Evolutionary conservation across 2,329 filamentous ascomycete genomes (phyloP).

Genomic region (Zarea fungicola): DNA sequence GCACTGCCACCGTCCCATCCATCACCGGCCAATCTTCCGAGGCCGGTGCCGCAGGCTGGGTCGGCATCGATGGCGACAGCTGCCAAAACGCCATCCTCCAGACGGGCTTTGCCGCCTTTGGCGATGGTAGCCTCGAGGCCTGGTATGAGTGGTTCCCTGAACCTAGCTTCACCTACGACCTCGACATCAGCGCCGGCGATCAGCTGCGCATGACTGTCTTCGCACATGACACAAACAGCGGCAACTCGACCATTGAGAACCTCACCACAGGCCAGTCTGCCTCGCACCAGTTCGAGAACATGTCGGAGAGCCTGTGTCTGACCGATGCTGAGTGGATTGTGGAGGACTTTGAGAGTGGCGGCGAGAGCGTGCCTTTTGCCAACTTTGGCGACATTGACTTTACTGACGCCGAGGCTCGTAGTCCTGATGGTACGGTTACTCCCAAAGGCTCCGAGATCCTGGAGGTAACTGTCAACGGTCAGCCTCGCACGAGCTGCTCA

Average conservation of each 20-base stretch:
- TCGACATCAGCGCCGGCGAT: constrained; percentile 23
- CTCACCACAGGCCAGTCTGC: constrained; percentile 42
- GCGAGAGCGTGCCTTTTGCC: constrained; percentile 23
- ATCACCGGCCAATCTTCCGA: neutral
- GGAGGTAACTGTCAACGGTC: neutral
- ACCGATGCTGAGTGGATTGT: constrained; percentile 61
- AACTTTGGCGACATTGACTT: constrained; percentile 27
- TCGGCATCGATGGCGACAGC: constrained; percentile 10
- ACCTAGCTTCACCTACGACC: constrained; percentile 8
- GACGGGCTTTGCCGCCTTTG: constrained; percentile 6
- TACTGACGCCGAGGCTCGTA: constrained; percentile 20
- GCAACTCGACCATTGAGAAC: constrained; percentile 14
- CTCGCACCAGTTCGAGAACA: constrained; percentile 43
- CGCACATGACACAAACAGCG: constrained; percentile 16
- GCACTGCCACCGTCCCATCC: neutral
- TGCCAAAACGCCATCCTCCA: constrained; percentile 7
- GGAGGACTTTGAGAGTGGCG: constrained; percentile 34
- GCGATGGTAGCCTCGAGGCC: constrained; percentile 6
- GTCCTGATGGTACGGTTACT: constrained; percentile 16
- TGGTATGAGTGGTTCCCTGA: constrained; percentile 13
- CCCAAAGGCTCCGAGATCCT: neutral
- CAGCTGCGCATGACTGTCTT: constrained; percentile 27
- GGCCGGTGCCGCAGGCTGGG: constrained; percentile 8
- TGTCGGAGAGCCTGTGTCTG: constrained; percentile 41
- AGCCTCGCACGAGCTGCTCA: neutral